These are phyloP conservation scores for Mariannaea sp. DNA, from an alignment of 2,329 filamentous ascomycete genomes.

Conservation along the genomic window DNA sequence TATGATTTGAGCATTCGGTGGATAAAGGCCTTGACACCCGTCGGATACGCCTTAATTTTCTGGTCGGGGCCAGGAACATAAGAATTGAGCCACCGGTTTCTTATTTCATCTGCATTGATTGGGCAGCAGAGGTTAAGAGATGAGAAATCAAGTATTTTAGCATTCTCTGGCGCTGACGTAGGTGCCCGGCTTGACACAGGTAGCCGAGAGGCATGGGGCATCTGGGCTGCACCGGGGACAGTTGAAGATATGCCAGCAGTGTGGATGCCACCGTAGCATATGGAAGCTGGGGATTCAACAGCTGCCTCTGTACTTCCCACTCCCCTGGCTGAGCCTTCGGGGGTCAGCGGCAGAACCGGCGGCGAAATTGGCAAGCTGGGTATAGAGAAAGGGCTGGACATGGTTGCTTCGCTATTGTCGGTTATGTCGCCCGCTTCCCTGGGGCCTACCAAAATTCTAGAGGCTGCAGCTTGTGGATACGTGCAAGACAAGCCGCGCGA, in stretches of 20 bases:
- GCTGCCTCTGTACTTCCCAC: not conserved
- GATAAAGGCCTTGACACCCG: constrained; percentile 46
- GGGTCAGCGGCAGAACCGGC: not conserved
- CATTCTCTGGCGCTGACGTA: not conserved
- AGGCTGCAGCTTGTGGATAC: constrained; percentile 32
- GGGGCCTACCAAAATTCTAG: too few relatives aligned
- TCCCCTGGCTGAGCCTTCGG: not conserved
- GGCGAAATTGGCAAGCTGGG: not conserved
- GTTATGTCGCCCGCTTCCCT: not conserved
- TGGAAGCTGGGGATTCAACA: not conserved
- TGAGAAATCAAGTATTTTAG: constrained; percentile 41
- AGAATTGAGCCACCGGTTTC: constrained; percentile 54
- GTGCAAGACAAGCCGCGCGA: constrained; percentile 38
- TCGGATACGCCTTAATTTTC: constrained; percentile 47
- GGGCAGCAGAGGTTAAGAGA: constrained; percentile 48
- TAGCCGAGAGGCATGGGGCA: too few relatives aligned
- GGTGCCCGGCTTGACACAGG: too few relatives aligned
- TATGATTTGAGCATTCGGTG: constrained; percentile 52
- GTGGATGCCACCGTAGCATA: too few relatives aligned
- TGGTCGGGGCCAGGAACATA: constrained; percentile 53
- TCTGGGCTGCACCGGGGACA: too few relatives aligned
- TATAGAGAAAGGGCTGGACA: constrained; percentile 3
- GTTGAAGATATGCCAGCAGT: too few relatives aligned
- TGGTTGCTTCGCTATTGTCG: not conserved
- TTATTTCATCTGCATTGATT: constrained; percentile 53